These are phyloP conservation scores for Cladorrhinum samala DNA, from an alignment of 495 filamentous ascomycete species.

Conservation along the genomic window DNA sequence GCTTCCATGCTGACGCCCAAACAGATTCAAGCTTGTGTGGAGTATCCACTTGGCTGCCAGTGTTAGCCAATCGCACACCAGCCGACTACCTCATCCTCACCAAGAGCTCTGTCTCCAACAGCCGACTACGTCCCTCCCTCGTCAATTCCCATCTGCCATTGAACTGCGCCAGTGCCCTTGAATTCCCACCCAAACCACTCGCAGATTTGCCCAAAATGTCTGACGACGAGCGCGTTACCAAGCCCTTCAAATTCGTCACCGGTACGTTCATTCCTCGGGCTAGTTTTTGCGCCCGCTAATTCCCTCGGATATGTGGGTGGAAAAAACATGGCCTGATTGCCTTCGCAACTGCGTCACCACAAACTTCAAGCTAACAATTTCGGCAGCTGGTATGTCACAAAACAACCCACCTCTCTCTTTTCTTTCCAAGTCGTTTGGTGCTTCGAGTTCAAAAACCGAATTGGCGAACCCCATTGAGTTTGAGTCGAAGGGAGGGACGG, in stretches of 20 bases:
- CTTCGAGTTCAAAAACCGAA: conserved; percentile 7
- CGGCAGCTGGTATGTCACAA: conserved; percentile 43
- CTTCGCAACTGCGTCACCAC: conserved; percentile 7
- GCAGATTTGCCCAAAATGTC: conserved; percentile 56
- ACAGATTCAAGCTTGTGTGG: neutral
- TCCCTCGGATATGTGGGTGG: conserved; percentile 20
- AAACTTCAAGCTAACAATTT: conserved; percentile 20
- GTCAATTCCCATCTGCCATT: conserved; percentile 8
- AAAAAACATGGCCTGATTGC: conserved; percentile 32
- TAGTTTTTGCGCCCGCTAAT: conserved; percentile 14
- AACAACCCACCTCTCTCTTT: conserved; percentile 4
- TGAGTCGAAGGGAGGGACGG: conserved; percentile 3
- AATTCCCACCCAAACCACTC: conserved; percentile 13
- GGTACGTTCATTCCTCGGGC: conserved; percentile 55
- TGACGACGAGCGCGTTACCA: conserved; percentile 89
- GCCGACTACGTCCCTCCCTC: conserved; percentile 4
- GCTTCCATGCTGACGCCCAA: conserved; percentile 1
- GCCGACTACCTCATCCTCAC: neutral
- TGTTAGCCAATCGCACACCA: neutral
- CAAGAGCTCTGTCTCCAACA: neutral
- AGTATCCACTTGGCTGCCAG: neutral
- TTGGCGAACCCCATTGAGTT: conserved; percentile 6
- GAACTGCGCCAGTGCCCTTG: no score
- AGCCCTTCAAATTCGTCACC: conserved; percentile 99
- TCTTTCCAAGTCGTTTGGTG: neutral